Evolutionary conservation across 2,329 filamentous ascomycete genomes (phyloP), one percentile per base, ranked within the genome.

Genomic region (Ophidiomyces ophidiicola): DNA sequence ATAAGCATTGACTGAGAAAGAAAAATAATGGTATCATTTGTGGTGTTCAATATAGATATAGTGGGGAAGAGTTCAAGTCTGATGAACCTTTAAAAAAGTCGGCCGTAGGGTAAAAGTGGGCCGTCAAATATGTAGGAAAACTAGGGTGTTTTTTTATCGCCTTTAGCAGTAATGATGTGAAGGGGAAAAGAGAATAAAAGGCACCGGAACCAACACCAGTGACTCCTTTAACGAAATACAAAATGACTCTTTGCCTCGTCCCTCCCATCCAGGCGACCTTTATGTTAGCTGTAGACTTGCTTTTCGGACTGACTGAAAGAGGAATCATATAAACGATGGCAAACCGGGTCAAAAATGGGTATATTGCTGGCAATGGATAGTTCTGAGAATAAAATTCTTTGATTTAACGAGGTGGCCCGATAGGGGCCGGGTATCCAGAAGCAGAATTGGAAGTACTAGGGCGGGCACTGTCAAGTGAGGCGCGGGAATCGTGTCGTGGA

Each of bases 401-500:
- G 68, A 66, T 76, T 78, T 80, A 88, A 82, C 83, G 83, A 71
- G 81, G 85, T 75, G 82, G 80, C 72, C 82, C 83, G 72, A 86
- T 80, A 51, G 82, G 82, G 70, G 78, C 84, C 73, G 85, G 82
- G 82, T 90, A 90, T 85, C 84, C 84, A 77, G 84, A 88, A 82
- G 81, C 82, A 73, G 85, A 93, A 80, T 93, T 82, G 69, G 85
- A 90, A 69, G 85, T 93, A 57, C 82, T 88, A 61, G 85, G 85
- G 59, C 85, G 82, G 61, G 85, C 85, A 70, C 83, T 90, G 65
- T 93, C 85, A 60, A 82, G 84, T 59, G 85, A 92, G 60, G 79
- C 79, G 61, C 85, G 80, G 60, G 81, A 72, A 61, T 78, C 77
- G 66, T 92, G 84, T 63, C 83, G 81, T 48, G 85, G 83, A 28